These are phyloP conservation scores for Lachancea waltii DNA, from an alignment of 805 yeast species.

Conservation along the genomic window DNA sequence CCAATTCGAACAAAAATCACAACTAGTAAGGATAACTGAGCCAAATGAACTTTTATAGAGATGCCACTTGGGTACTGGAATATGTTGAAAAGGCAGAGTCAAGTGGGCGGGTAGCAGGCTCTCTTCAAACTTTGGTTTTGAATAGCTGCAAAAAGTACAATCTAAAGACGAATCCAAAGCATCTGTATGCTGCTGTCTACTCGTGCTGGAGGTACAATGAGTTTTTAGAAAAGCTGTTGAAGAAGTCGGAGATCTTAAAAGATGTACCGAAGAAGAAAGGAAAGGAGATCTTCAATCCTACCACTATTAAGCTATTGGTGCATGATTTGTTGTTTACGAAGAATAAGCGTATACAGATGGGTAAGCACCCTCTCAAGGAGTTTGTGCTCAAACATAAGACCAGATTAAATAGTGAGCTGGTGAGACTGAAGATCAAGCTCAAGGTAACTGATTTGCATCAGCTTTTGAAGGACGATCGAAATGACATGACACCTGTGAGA, in stretches of 20 bases:
- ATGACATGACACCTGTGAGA: conserved; percentile 63
- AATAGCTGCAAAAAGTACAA: conserved; percentile 41
- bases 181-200: conserved; percentile 74
- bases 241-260: conserved; percentile 58
- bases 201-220: conserved; percentile 71
- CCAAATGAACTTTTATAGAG: conserved; percentile 35
- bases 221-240: conserved; percentile 55
- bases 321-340: conserved; percentile 77
- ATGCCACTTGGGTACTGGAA: conserved; percentile 35
- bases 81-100: conserved; percentile 27
- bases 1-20: too few relatives aligned
- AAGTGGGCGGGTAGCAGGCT: conserved; percentile 39
- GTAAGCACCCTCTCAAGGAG: conserved; percentile 81
- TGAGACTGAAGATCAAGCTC: conserved; percentile 65
- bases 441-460: conserved; percentile 54
- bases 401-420: conserved; percentile 74
- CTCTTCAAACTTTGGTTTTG: conserved; percentile 48
- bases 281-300: conserved; percentile 38
- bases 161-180: conserved; percentile 68
- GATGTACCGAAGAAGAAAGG: conserved; percentile 40
- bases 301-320: conserved; percentile 47
- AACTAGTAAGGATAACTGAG: too few relatives aligned
- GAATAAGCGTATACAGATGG: conserved; percentile 79
- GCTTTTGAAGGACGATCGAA: conserved; percentile 41
- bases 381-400: conserved; percentile 73